These are phyloP conservation scores for Geranium rotundifolium DNA, from an alignment of 345 rosid genomes.

Conservation along the genomic window DNA sequence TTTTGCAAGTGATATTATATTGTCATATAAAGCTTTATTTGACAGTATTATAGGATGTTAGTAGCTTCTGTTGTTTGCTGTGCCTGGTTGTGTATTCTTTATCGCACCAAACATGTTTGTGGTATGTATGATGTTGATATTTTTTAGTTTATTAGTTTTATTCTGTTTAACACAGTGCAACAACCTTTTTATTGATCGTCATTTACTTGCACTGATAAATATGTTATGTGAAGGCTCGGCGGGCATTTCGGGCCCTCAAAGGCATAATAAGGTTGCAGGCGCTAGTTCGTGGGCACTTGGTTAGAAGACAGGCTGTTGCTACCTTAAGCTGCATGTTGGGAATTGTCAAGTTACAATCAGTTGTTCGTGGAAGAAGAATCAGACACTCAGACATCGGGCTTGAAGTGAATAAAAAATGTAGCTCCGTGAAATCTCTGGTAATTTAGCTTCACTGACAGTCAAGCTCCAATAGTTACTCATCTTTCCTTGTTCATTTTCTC, in stretches of 20 bases:
- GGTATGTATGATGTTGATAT: neutral
- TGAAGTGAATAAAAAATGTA: slow-evolving; percentile 27
- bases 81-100: too few species aligned
- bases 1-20: too few species aligned
- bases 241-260: slow-evolving; percentile 87
- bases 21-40: too few species aligned
- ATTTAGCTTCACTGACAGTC: neutral
- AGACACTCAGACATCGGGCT: slow-evolving; percentile 54
- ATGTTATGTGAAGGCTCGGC: slow-evolving; percentile 59
- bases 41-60: too few species aligned
- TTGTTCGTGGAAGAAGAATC: slow-evolving; percentile 49
- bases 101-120: too few species aligned
- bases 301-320: slow-evolving; percentile 82
- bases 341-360: slow-evolving; percentile 76
- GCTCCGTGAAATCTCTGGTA: slow-evolving; percentile 37
- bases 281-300: slow-evolving; percentile 87
- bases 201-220: slow-evolving; percentile 11
- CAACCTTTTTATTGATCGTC: neutral
- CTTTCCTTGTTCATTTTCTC: neutral
- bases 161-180: neutral
- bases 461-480: neutral
- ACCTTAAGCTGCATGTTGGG: slow-evolving; percentile 71
- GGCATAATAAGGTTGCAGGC: slow-evolving; percentile 98
- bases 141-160: neutral
- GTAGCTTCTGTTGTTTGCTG: too few species aligned